phyloP scores from a whole-genome alignment of 164 flowering plant species.

The Nymphaea thermarum region DNA sequence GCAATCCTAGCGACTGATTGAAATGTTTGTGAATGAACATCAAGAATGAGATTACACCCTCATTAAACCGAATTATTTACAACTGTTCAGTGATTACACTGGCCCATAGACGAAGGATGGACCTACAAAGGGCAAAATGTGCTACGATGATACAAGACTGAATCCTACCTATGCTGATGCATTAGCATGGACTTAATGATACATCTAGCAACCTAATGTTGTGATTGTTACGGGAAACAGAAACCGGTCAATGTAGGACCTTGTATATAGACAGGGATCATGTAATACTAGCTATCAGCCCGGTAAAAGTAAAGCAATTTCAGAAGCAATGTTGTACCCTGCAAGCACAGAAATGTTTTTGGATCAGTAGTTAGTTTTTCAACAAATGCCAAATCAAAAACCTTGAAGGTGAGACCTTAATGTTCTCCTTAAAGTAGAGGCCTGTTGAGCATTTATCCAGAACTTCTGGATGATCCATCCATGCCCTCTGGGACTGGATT shows the following conservation, averaged over 20 bases:
- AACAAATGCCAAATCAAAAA: not conserved
- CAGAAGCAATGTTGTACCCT: constrained; percentile 38
- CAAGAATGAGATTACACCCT: no score
- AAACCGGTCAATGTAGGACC: not conserved
- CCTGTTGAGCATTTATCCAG: constrained; percentile 74
- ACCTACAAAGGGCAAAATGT: not conserved
- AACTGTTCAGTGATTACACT: not conserved
- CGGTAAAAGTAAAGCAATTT: constrained; percentile 49
- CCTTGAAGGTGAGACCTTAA: constrained; percentile 31
- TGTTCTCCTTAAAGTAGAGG: constrained; percentile 32
- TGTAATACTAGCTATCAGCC: constrained; percentile 3
- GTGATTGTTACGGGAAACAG: not conserved
- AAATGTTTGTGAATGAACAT: no score
- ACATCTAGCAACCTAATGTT: not conserved
- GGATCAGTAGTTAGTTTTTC: no score
- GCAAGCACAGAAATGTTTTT: constrained; percentile 2
- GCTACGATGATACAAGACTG: not conserved
- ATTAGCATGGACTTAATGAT: not conserved
- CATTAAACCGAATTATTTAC: not conserved
- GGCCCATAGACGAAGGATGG: no score
- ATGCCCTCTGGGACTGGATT: constrained; percentile 52
- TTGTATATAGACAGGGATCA: not conserved
- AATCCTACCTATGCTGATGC: not conserved
- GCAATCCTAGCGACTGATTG: no score
- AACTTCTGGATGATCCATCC: constrained; percentile 73